Conservation (phyloP, 192 early-diverging fungal genomes). For the Gryganskiella cystojenkinii region DNA sequence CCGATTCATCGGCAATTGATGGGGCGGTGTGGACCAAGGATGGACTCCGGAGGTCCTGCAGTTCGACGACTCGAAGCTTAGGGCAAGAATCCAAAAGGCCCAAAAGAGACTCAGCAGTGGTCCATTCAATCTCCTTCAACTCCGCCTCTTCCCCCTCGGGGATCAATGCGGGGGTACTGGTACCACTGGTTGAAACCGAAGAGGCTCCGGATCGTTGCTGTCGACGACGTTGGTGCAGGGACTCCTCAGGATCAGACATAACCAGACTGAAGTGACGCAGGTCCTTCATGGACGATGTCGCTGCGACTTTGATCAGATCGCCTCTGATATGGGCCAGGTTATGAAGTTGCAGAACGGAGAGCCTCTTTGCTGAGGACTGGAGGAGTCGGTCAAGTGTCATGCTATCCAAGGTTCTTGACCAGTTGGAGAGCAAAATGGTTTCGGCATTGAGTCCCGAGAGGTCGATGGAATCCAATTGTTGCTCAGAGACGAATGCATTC, state of each 20-base stretch:
- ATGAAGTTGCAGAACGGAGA: conserved; percentile 20
- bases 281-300: not conserved
- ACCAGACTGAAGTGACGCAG: conserved; percentile 23
- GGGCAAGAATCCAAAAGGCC: conserved; percentile 37
- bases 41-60: conserved; percentile 6
- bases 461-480: not conserved
- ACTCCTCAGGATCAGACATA: conserved; percentile 8
- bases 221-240: not conserved
- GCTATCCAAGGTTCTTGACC: conserved; percentile 13
- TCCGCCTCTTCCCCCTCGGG: conserved; percentile 4
- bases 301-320: conserved; percentile 21
- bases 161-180: not conserved
- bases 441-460: conserved; percentile 21
- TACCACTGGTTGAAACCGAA: not conserved
- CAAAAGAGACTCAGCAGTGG: conserved; percentile 20
- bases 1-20: not conserved
- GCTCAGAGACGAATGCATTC: not conserved
- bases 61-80: conserved; percentile 18
- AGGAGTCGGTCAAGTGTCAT: conserved; percentile 7
- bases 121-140: conserved; percentile 11
- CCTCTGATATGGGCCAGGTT: conserved; percentile 15
- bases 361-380: conserved; percentile 9
- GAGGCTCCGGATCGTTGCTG: conserved; percentile 17
- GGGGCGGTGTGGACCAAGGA: not conserved
- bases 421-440: conserved; percentile 14